Conservation (phyloP, 768 basidiomycete species). For the Pisolithus marmoratus region DNA sequence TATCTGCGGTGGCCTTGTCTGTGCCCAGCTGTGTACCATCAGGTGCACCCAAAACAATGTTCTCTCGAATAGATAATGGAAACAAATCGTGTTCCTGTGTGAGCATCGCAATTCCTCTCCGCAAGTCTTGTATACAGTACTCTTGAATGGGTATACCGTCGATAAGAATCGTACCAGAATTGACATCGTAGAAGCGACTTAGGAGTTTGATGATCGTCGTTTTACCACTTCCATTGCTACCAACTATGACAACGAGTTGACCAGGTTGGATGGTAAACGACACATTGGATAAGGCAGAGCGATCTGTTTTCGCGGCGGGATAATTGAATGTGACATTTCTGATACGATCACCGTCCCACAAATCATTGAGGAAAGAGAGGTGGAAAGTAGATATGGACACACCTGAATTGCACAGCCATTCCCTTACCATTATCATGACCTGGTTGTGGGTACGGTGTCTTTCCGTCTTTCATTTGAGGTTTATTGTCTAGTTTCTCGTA, state of each 20-base stretch:
- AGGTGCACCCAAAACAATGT: slow-evolving; percentile 32
- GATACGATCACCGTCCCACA: too few relatives aligned
- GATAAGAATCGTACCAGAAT: slow-evolving; percentile 33
- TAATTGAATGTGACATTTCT: slow-evolving; percentile 53
- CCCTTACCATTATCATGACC: slow-evolving; percentile 9
- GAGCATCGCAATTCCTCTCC: slow-evolving; percentile 36
- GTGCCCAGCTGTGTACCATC: slow-evolving; percentile 4
- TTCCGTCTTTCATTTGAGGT: slow-evolving; percentile 24
- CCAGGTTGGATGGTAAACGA: slow-evolving; percentile 28
- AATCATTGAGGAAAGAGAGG: too few relatives aligned
- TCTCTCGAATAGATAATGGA: slow-evolving; percentile 35
- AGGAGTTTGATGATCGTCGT: slow-evolving; percentile 38
- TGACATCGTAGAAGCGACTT: slow-evolving; percentile 27
- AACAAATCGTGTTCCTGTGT: slow-evolving; percentile 35
- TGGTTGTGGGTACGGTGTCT: slow-evolving; percentile 17
- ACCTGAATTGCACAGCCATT: slow-evolving; percentile 17
- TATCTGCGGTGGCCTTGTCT: slow-evolving; percentile 6
- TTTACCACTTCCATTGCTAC: slow-evolving; percentile 30
- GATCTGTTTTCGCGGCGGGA: slow-evolving; percentile 31
- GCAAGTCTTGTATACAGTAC: slow-evolving; percentile 29
- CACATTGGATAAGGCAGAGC: slow-evolving; percentile 18
- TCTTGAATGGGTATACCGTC: slow-evolving; percentile 32
- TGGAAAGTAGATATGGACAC: not conserved
- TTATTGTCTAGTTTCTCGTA: slow-evolving; percentile 15
- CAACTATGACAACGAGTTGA: slow-evolving; percentile 31